Evolutionary conservation across 129 eudicot species (phyloP).

Genomic region (Heracleum sosnowskyi): DNA sequence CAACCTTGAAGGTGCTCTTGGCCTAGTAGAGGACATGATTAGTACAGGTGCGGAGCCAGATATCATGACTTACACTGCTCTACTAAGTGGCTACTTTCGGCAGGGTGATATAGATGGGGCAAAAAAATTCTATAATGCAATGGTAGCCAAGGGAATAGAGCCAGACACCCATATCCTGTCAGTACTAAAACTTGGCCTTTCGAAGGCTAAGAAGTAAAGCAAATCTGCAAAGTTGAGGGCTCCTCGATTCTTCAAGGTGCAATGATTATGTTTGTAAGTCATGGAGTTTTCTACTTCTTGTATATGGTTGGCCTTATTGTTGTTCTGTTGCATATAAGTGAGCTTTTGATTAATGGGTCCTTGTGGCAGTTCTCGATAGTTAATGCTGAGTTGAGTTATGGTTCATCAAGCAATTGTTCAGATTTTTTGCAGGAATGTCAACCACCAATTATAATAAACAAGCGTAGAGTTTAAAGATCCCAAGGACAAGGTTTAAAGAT

Average conservation of each 20-base stretch:
- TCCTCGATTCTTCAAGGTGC: constrained; percentile 3
- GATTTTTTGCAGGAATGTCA: neutral
- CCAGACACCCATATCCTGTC: constrained; percentile 27
- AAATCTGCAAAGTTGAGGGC: constrained; percentile 13
- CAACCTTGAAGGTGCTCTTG: constrained; percentile 49
- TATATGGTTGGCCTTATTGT: neutral
- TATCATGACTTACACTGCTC: constrained; percentile 52
- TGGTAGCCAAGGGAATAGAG: constrained; percentile 39
- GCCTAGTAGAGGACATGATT: constrained; percentile 59
- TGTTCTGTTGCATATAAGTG: neutral
- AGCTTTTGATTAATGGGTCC: neutral
- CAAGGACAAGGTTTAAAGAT: neutral
- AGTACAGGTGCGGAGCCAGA: constrained; percentile 62
- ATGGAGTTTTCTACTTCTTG: neutral
- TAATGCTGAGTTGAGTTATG: neutral
- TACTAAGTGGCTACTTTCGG: constrained; percentile 47
- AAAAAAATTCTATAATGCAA: constrained; percentile 35
- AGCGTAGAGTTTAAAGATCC: neutral
- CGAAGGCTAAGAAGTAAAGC: constrained; percentile 33
- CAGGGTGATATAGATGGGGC: constrained; percentile 34
- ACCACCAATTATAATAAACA: neutral
- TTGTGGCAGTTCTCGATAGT: neutral
- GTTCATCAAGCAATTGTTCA: neutral
- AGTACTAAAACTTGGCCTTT: constrained; percentile 20
- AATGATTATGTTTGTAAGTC: neutral